Evolutionary conservation across 2,329 filamentous ascomycete species (phyloP).

Genomic region (Alternaria hordeiaustralica): DNA sequence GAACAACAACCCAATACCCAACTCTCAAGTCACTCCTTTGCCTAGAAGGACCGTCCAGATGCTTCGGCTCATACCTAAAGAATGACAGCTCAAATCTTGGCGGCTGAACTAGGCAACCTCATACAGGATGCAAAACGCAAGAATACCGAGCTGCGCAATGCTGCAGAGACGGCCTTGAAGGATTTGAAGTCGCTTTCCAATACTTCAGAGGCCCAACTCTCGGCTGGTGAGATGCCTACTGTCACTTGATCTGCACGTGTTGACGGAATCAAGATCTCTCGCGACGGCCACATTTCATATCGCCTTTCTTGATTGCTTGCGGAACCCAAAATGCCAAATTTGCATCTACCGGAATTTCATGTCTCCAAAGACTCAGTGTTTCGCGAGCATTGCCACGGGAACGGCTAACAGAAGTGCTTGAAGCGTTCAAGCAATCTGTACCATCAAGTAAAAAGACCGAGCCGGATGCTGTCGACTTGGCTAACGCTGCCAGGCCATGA

Average conservation of each 20-base stretch:
- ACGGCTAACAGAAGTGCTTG: slow-evolving; percentile 83
- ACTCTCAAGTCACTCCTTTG: slow-evolving; percentile 7
- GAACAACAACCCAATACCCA: slow-evolving; percentile 10
- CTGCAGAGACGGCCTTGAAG: slow-evolving; percentile 90
- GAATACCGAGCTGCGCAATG: slow-evolving; percentile 86
- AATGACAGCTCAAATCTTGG: slow-evolving; percentile 91
- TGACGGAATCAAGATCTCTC: slow-evolving; percentile 70
- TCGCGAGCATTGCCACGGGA: slow-evolving; percentile 78
- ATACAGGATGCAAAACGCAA: slow-evolving; percentile 96
- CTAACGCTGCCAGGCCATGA: slow-evolving; percentile 66
- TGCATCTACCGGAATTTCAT: slow-evolving; percentile 84
- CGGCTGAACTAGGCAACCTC: slow-evolving; percentile 85
- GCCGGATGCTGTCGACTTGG: background rate
- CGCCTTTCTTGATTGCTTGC: slow-evolving; percentile 93
- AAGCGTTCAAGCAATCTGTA: slow-evolving; percentile 84
- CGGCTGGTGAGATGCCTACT: slow-evolving; percentile 62
- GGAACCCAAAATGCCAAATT: slow-evolving; percentile 89
- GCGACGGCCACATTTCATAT: slow-evolving; percentile 81
- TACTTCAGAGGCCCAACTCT: slow-evolving; percentile 77
- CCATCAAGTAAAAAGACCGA: slow-evolving; percentile 62
- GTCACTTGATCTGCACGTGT: background rate
- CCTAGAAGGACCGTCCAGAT: slow-evolving; percentile 29
- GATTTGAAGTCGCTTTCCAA: slow-evolving; percentile 80
- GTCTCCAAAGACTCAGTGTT: slow-evolving; percentile 86
- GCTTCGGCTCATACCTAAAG: slow-evolving; percentile 44